Base-by-base conservation (phyloP, 345 rosid genomes). In the Moringa oleifera region DNA sequence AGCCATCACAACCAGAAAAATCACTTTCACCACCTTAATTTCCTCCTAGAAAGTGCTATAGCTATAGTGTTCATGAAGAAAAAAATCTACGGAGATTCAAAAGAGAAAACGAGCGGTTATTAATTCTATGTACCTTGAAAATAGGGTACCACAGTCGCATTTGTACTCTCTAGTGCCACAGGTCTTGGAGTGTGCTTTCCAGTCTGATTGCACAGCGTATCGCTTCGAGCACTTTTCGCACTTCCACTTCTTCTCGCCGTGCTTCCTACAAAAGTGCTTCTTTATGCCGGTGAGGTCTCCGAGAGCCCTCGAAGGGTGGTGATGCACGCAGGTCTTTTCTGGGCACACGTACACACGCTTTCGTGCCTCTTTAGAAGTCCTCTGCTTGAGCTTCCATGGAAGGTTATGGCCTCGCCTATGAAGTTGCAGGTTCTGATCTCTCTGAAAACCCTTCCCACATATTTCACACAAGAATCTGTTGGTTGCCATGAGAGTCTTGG, bases 381-480 rank as follows among this genome's bases (percentile, higher is more conserved):
- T 80, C 70, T 90, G 99, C 95, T 94, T 94, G 45, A 94, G 84
- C 77, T 94, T 94, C 99, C 99, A 94, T 22, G 99, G 99, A 41
- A 94, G 88, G 77, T 94, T 94, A 74, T 94, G 99, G 11, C 97
- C 99, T 18, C 99, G 74, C 47, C 97, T 71, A 58, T 94, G 99
- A 25, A 94, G 96, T 23, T 94, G 99, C 50, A 94, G 85, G 70
- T 94, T 94, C 58, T 94, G 99, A 71, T 94, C 97, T 73, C 99
- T 88, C 72, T 88, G 99, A 56, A 94, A 94, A 13, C 99, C 99
- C 71, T 90, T 94, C 12, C 97, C 96, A 22, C 99, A 94, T 71
- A 94, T 88, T 66, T 94, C 97, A 51, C 99, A 90, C 54, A 90
- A 72, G 80, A 94, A 94, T 54, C 97, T 86, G 79, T 90, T 90